Evolutionary conservation across 169 alveolate species (phyloP), one percentile per base, ranked within the genome.

Genomic region (Plasmodium malariae): DNA sequence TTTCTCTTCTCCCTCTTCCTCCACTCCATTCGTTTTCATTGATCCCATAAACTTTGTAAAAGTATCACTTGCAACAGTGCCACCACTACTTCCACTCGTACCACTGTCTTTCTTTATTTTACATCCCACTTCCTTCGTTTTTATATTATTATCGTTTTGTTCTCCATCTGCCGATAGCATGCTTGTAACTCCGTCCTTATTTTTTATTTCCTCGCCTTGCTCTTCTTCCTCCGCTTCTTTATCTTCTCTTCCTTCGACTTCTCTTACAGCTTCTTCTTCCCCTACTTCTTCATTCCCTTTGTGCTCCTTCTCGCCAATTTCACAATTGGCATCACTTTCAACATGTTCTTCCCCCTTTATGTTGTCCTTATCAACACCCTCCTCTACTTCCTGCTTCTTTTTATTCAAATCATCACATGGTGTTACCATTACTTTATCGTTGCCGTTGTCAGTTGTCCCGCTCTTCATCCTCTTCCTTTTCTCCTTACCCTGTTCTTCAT

Each of bases 401-500:
- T n/a, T n/a, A n/a, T n/a, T n/a, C n/a, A n/a, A n/a, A n/a, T n/a
- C n/a, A n/a, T n/a, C n/a, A n/a, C n/a, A n/a, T n/a, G n/a, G n/a
- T n/a, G n/a, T n/a, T n/a, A n/a, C n/a, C n/a, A n/a, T n/a, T n/a
- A n/a, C n/a, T n/a, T n/a, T n/a, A n/a, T n/a, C n/a, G n/a, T n/a
- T n/a, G 1, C 24, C 83, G 6, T 28, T 49, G 3, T 68, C 49
- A 3, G 6, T 51, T 62, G 45, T 34, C 24, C 36, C 92, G 11
- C 48, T 71, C n/a, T 70, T 74, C 83, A 1, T 24, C 93, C 5
- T 9, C 74, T 26, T 49, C 91, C 24, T 91, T 74, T 24, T 91
- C 87, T 67, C 86, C 76, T 0, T 87, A 43, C 24, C 90, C n/a
- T 95, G 92, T 30, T 88, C 67, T 17, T 62, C 92, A 32, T 74